These are phyloP conservation scores for Fonsecaea pedrosoi DNA, from an alignment of 2,329 filamentous ascomycete genomes.

Conservation along the genomic window DNA sequence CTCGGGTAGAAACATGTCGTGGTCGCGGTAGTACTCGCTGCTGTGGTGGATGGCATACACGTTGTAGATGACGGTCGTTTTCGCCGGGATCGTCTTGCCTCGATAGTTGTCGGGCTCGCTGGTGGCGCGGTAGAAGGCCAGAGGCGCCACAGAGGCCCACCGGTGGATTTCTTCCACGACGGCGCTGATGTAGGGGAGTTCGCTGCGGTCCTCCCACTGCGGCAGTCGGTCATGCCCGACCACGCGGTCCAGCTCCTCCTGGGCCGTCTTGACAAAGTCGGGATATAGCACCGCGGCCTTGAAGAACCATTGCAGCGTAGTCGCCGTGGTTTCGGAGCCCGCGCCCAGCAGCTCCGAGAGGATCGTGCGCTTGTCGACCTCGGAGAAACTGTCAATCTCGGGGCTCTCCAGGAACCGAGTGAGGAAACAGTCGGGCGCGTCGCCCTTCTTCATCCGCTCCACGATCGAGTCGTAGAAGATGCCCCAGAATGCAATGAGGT, in stretches of 20 bases:
- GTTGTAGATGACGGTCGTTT: slow-evolving; percentile 55
- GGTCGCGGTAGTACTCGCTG: slow-evolving; percentile 16
- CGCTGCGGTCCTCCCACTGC: slow-evolving; percentile 46
- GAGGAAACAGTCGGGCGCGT: slow-evolving; percentile 29
- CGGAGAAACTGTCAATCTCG: slow-evolving; percentile 22
- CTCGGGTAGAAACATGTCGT: slow-evolving; percentile 52
- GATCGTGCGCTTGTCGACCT: slow-evolving; percentile 23
- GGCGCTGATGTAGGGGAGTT: slow-evolving; percentile 48
- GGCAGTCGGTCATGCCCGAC: slow-evolving; percentile 42
- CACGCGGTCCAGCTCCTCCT: slow-evolving; percentile 48
- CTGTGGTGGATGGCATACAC: slow-evolving; percentile 48
- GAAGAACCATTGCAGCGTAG: slow-evolving; percentile 31
- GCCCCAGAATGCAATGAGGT: slow-evolving; percentile 24
- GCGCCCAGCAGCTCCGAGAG: slow-evolving; percentile 23
- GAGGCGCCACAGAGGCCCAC: slow-evolving; percentile 51
- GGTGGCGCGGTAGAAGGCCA: slow-evolving; percentile 51
- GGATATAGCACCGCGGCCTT: slow-evolving; percentile 52
- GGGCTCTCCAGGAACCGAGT: slow-evolving; percentile 19
- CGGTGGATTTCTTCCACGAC: slow-evolving; percentile 52
- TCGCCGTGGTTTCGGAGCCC: slow-evolving; percentile 29
- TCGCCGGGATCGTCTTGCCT: slow-evolving; percentile 43
- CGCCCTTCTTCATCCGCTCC: slow-evolving; percentile 16
- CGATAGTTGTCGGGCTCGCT: slow-evolving; percentile 36
- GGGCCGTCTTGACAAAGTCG: slow-evolving; percentile 54
- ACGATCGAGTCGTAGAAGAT: slow-evolving; percentile 28